Conservation (phyloP, 805 yeast genomes). For the Saccharomycopsis selenospora region DNA sequence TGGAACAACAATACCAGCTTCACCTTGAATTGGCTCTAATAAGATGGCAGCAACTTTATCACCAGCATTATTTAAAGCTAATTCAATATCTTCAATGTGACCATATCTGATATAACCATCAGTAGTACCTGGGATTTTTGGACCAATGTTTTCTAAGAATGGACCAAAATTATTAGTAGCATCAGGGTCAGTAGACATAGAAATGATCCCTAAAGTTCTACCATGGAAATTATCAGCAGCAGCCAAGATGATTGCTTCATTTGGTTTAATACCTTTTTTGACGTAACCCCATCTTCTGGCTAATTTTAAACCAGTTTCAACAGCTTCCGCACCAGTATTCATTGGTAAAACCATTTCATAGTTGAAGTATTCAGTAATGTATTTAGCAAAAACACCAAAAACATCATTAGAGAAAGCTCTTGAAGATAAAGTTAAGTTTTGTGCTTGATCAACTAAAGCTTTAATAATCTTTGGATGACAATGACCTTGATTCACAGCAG, state of each 20-base stretch:
- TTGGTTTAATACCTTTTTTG: slow-evolving; percentile 73
- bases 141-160: slow-evolving; percentile 75
- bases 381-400: slow-evolving; percentile 82
- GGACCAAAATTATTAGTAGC: slow-evolving; percentile 89
- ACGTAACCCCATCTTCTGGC: slow-evolving; percentile 98
- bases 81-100: slow-evolving; percentile 75
- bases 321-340: slow-evolving; percentile 99
- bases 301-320: slow-evolving; percentile 86
- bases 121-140: slow-evolving; percentile 69
- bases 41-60: slow-evolving; percentile 85
- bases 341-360: slow-evolving; percentile 93
- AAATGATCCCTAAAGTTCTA: slow-evolving; percentile 88
- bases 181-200: slow-evolving; percentile 94
- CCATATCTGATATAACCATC: slow-evolving; percentile 71
- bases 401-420: slow-evolving; percentile 89
- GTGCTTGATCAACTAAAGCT: slow-evolving; percentile 85
- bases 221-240: slow-evolving; percentile 95
- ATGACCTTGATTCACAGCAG: slow-evolving; percentile 97
- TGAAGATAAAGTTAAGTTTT: slow-evolving; percentile 74
- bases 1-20: slow-evolving; percentile 96
- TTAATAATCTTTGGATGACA: slow-evolving; percentile 88
- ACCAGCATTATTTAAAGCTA: slow-evolving; percentile 75
- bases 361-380: slow-evolving; percentile 77
- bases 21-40: slow-evolving; percentile 96
- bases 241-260: slow-evolving; percentile 80